These are phyloP conservation scores for Tulasnella sp. DNA, from an alignment of 768 basidiomycete genomes.

Conservation along the genomic window DNA sequence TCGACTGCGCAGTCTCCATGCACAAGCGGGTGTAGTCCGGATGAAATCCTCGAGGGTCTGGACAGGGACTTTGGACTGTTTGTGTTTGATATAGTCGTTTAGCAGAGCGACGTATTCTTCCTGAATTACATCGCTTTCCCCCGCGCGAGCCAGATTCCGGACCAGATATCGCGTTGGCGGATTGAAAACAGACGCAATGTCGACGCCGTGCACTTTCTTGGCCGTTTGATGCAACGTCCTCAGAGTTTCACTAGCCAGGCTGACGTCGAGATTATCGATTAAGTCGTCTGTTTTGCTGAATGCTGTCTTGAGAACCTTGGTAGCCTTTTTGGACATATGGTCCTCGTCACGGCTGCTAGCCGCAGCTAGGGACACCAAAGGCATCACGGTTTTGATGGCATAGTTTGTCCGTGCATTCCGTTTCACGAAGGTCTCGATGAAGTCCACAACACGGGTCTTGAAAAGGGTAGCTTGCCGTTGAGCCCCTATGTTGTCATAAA, in stretches of 20 bases:
- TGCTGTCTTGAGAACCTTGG: conserved; percentile 68
- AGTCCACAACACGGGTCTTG: conserved; percentile 91
- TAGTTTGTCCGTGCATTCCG: conserved; percentile 72
- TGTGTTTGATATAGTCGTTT: conserved; percentile 71
- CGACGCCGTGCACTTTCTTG: conserved; percentile 57
- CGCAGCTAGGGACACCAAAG: conserved; percentile 71
- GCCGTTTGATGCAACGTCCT: conserved; percentile 68
- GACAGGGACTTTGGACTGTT: conserved; percentile 68
- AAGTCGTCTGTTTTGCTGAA: conserved; percentile 70
- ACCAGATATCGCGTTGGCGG: conserved; percentile 67
- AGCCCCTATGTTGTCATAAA: conserved; percentile 44
- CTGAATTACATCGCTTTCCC: conserved; percentile 44
- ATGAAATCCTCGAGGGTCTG: conserved; percentile 77
- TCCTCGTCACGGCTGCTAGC: conserved; percentile 68
- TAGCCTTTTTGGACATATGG: conserved; percentile 85
- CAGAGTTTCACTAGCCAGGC: conserved; percentile 47
- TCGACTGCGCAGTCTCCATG: too few relatives aligned
- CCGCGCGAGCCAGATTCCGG: conserved; percentile 45
- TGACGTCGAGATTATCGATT: conserved; percentile 47
- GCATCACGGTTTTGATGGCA: conserved; percentile 61
- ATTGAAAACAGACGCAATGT: conserved; percentile 60
- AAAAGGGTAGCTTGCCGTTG: conserved; percentile 92
- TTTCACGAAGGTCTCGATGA: conserved; percentile 81
- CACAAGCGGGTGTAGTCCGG: conserved; percentile 56
- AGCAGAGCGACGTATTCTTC: conserved; percentile 63